These are phyloP conservation scores for Fusarium sp. DNA, from an alignment of 2,329 filamentous ascomycete species.

Conservation along the genomic window DNA sequence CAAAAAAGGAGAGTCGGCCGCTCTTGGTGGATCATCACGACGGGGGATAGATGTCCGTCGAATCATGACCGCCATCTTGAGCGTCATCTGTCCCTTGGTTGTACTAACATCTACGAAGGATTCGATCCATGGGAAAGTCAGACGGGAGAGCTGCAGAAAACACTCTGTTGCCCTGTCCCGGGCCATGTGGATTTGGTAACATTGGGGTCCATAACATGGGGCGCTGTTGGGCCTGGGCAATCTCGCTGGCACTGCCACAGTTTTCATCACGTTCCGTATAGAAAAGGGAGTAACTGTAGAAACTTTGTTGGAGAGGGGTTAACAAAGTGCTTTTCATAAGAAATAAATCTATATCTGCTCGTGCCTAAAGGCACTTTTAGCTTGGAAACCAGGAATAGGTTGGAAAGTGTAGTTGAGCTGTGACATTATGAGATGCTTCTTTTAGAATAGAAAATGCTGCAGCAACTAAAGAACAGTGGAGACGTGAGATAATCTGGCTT, in stretches of 20 bases:
- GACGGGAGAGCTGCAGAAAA: conserved; percentile 52
- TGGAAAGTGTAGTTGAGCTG: conserved; percentile 25
- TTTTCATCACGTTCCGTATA: conserved; percentile 45
- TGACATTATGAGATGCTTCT: conserved; percentile 1
- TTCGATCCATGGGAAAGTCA: conserved; percentile 54
- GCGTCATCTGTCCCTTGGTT: conserved; percentile 51
- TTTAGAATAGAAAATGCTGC: conserved; percentile 24
- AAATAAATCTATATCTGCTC: neutral
- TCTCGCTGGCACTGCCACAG: conserved; percentile 32
- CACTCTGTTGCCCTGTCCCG: conserved; percentile 54
- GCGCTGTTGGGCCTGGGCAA: neutral
- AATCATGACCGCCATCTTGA: conserved; percentile 57
- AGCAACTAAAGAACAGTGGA: conserved; percentile 25
- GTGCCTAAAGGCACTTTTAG: conserved; percentile 11
- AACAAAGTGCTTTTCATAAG: conserved; percentile 15
- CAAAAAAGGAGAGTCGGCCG: conserved; percentile 37
- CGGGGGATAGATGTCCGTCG: conserved; percentile 42
- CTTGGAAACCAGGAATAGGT: conserved; percentile 21
- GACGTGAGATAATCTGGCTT: conserved; percentile 1
- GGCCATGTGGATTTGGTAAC: conserved; percentile 46
- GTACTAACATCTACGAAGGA: conserved; percentile 48
- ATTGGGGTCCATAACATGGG: conserved; percentile 20
- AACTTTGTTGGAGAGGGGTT: conserved; percentile 1
- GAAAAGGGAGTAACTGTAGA: conserved; percentile 1
- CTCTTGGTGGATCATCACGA: conserved; percentile 35